phyloP scores from a whole-genome alignment of 1,139 yeast genomes.

The Kurtzmaniella quercitrusa region DNA sequence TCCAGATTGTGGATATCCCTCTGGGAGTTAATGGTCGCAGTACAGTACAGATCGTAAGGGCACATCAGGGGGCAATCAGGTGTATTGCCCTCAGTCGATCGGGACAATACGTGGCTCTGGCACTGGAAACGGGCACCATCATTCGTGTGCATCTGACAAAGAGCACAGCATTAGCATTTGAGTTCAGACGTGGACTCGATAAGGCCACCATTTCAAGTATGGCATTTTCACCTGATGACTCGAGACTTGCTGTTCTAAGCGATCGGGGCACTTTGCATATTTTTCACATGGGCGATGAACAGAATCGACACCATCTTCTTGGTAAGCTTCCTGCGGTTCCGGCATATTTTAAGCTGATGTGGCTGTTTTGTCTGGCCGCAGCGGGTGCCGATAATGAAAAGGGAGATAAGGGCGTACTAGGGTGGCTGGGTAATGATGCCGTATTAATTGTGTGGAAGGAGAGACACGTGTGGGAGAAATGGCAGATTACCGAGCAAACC shows the following conservation, averaged over 20 bases:
- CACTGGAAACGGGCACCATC: conserved; percentile 84
- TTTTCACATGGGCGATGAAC: conserved; percentile 44
- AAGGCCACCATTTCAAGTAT: conserved; percentile 76
- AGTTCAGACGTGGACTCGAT: conserved; percentile 86
- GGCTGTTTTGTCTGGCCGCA: conserved; percentile 73
- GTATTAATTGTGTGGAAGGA: conserved; percentile 69
- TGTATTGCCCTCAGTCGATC: conserved; percentile 63
- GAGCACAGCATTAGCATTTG: conserved; percentile 70
- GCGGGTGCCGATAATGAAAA: conserved; percentile 16
- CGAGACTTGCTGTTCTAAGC: conserved; percentile 76
- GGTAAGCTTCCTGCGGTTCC: conserved; percentile 64
- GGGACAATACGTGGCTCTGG: conserved; percentile 84
- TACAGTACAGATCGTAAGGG: conserved; percentile 70
- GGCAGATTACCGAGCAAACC: conserved; percentile 51
- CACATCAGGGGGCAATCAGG: conserved; percentile 71
- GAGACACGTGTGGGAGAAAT: conserved; percentile 81
- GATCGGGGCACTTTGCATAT: conserved; percentile 89
- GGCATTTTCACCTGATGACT: conserved; percentile 75
- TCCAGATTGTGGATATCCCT: conserved; percentile 70
- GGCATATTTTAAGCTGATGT: conserved; percentile 74
- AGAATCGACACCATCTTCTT: conserved; percentile 65
- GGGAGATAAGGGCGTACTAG: conserved; percentile 61
- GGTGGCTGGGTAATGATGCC: conserved; percentile 73
- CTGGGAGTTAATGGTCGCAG: conserved; percentile 60
- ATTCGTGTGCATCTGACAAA: conserved; percentile 74